Base-by-base conservation (phyloP, 2,329 filamentous ascomycete species). In the Chalaropsis ovoidea region DNA sequence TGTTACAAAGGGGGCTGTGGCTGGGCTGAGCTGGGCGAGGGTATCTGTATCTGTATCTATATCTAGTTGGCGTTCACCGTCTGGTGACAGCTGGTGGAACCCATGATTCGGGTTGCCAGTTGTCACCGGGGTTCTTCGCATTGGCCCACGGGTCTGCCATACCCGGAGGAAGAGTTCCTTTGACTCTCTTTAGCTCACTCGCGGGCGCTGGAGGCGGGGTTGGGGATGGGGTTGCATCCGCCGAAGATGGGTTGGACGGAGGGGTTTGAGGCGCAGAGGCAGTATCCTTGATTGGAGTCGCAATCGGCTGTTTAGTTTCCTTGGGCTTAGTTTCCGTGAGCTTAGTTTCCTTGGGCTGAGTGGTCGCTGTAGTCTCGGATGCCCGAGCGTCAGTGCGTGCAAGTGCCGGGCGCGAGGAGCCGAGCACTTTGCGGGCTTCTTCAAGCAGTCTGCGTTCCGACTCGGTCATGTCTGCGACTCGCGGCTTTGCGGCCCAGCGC, bases 51-150 rank as follows among this genome's bases (percentile, higher is more conserved):
- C 43, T 47, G 43, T 10, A 39, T 39, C 35, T 39, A 7, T 39
- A 17, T 62, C 15, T 63, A n/a, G 39, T 47, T 7, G 31, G 24
- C 22, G 6, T 58, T 27, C 66, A 67, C 52, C 67, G 69, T 67
- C 73, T 75, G 70, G 73, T 77, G 11, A 69, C 64, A n/a, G 77
- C 69, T 1, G 74, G 73, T 3, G 83, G 83, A 4, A 73, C 76
- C 86, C 86, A 89, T 2, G 83, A 76, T 61, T 82, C 72, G 0
- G 87, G 87, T 73, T 88, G 84, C 85, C 85, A 89, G n/a, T 75
- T 77, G 72, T 88, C 85, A 64, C 85, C 79, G 0, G 84, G 82
- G 0, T 78, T 79, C 22, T 71, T 77, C 0, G 79, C 77, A 69
- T 77, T 79, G 39, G 80, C 81, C 85, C 85, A 88, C 1, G 85